Evolutionary conservation across 2,329 filamentous ascomycete species (phyloP).

Genomic region (Xylaria sp.): DNA sequence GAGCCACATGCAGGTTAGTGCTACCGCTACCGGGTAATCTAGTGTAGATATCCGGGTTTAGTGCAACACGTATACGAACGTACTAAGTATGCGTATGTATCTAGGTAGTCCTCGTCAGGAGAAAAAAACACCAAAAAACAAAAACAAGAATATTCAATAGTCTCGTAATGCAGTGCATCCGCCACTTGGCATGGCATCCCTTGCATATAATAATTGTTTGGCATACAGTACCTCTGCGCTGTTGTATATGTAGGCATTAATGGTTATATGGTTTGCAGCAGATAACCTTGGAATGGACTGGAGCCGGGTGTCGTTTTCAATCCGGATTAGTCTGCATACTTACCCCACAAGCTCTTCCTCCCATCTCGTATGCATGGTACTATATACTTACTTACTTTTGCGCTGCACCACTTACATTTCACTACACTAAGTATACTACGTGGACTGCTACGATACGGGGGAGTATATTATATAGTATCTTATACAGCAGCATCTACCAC

Average conservation of each 20-base stretch:
- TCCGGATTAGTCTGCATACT: neutral
- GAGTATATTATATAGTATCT: neutral
- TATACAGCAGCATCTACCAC: neutral
- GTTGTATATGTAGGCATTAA: neutral
- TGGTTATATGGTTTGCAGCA: neutral
- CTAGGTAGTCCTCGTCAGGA: too few species aligned
- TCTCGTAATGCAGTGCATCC: conserved; percentile 16
- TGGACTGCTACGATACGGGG: neutral
- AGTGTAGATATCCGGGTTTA: neutral
- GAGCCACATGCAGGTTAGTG: conserved; percentile 22
- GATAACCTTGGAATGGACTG: neutral
- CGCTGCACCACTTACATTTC: too few species aligned
- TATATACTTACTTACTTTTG: too few species aligned
- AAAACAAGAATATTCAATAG: conserved; percentile 7
- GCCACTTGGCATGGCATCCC: conserved; percentile 19
- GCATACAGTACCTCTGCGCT: neutral
- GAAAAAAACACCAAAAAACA: too few species aligned
- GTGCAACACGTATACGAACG: neutral
- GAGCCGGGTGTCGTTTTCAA: neutral
- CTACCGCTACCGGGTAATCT: too few species aligned
- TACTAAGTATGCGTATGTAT: too few species aligned
- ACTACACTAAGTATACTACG: too few species aligned
- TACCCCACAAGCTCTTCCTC: neutral
- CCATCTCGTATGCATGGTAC: conserved; percentile 9
- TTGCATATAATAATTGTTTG: neutral